A percentile compares a stretch with the other conserved stretches of the same genome.
Evolutionary conservation across 768 basidiomycete species (phyloP).

Genomic region (Collybia mongolica): DNA sequence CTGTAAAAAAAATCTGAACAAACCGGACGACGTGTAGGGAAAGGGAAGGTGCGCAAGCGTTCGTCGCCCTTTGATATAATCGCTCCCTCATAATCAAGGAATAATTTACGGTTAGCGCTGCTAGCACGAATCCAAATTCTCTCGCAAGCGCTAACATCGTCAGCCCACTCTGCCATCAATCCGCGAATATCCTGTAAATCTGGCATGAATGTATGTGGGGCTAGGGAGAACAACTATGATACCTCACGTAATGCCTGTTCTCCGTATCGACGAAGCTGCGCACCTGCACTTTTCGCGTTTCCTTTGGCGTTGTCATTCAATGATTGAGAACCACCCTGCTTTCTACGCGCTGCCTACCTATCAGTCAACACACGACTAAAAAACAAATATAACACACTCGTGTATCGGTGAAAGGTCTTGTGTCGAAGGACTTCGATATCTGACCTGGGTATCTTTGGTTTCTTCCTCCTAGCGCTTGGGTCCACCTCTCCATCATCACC

Average conservation of each 20-base stretch:
- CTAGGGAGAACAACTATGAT: slow-evolving; percentile 19
- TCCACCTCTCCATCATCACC: slow-evolving; percentile 42
- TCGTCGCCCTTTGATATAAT: slow-evolving; percentile 77
- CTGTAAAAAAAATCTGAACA: slow-evolving; percentile 25
- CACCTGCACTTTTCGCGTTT: slow-evolving; percentile 91
- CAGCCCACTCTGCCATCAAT: slow-evolving; percentile 81
- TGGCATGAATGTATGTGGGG: slow-evolving; percentile 1
- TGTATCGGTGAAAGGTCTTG: slow-evolving; percentile 98
- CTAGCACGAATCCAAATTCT: slow-evolving; percentile 91
- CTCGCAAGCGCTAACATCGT: slow-evolving; percentile 85
- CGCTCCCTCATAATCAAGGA: slow-evolving; percentile 85
- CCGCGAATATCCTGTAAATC: slow-evolving; percentile 77
- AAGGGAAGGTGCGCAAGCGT: slow-evolving; percentile 87
- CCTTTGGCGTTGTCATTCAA: slow-evolving; percentile 92
- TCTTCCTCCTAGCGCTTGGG: slow-evolving; percentile 45
- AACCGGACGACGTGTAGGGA: slow-evolving; percentile 94
- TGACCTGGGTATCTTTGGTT: slow-evolving; percentile 63
- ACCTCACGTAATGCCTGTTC: slow-evolving; percentile 92
- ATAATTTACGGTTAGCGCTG: slow-evolving; percentile 82
- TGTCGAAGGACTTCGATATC: slow-evolving; percentile 82
- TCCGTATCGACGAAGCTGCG: slow-evolving; percentile 89
- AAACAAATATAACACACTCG: slow-evolving; percentile 56
- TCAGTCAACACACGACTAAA: slow-evolving; percentile 6
- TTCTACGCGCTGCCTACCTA: slow-evolving; percentile 65
- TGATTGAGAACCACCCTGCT: slow-evolving; percentile 95